Conservation (phyloP, 2,329 filamentous ascomycete species). For the Botryotinia convoluta region DNA sequence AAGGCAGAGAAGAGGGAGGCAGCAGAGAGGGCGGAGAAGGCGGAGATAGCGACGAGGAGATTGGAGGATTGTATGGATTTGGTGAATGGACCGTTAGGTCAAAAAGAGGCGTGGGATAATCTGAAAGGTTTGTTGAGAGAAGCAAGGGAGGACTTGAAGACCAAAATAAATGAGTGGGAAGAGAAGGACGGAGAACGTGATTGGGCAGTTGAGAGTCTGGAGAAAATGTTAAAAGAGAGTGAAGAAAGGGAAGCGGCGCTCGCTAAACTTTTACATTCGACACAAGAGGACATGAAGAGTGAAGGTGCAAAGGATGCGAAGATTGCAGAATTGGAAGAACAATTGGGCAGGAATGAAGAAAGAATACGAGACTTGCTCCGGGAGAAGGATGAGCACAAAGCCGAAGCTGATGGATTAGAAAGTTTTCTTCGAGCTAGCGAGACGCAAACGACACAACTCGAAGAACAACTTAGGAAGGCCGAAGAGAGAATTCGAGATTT, state of each 20-base stretch:
- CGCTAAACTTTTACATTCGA: background rate
- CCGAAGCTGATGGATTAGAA: constrained; percentile 6
- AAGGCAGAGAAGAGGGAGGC: background rate
- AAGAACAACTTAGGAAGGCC: background rate
- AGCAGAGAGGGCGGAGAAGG: background rate
- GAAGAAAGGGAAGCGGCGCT: background rate
- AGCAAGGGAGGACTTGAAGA: background rate
- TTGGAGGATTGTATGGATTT: constrained; percentile 19
- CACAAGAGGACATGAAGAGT: background rate
- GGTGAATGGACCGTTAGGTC: constrained; percentile 6
- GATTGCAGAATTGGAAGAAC: background rate
- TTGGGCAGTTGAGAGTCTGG: background rate
- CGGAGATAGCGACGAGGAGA: background rate
- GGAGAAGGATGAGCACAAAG: background rate
- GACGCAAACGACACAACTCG: background rate
- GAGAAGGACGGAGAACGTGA: background rate
- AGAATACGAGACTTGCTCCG: background rate
- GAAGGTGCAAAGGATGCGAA: background rate
- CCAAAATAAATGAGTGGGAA: background rate
- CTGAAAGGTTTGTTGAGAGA: background rate
- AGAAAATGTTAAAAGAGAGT: constrained; percentile 9
- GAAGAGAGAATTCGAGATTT: constrained; percentile 1
- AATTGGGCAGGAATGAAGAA: background rate
- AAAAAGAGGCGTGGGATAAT: constrained; percentile 8
- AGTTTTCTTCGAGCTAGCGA: background rate